A percentile compares a stretch with the other conserved stretches of the same genome.
Conservation (phyloP, 176 grass and related monocot species). For the Hordeum marinum region DNA sequence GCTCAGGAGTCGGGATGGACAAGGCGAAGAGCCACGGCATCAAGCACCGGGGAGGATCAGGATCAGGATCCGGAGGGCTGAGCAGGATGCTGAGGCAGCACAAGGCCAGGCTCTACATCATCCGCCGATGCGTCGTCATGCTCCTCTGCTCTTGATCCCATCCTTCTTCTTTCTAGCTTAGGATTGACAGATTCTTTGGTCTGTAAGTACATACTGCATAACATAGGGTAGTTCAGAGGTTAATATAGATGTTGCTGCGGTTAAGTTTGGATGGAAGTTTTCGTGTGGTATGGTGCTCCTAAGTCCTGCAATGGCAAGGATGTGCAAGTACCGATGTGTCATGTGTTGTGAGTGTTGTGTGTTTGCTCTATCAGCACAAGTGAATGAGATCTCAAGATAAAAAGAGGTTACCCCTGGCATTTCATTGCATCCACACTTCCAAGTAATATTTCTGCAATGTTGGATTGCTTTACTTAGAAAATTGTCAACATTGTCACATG, state of each 20-base stretch:
- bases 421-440: background rate
- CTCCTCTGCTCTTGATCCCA: background rate
- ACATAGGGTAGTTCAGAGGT: constrained; percentile 17
- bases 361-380: background rate
- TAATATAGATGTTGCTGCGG: background rate
- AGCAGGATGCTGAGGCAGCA: constrained; percentile 49
- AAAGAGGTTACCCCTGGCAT: background rate
- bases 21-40: constrained; percentile 21
- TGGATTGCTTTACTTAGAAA: background rate
- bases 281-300: constrained; percentile 15
- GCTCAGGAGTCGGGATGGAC: background rate
- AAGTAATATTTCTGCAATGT: background rate
- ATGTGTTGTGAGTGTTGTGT: background rate
- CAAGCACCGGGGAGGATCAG: background rate
- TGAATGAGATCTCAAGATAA: background rate
- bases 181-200: constrained; percentile 30
- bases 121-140: constrained; percentile 36
- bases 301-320: constrained; percentile 45
- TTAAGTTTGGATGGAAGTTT: background rate
- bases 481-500: background rate
- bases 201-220: background rate
- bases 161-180: constrained; percentile 7
- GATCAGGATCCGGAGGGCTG: constrained; percentile 13
- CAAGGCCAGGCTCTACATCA: constrained; percentile 51
- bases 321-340: background rate